Base-by-base conservation (phyloP, 1,284 basidiomycete species). In the Neonothopanus nambi region DNA sequence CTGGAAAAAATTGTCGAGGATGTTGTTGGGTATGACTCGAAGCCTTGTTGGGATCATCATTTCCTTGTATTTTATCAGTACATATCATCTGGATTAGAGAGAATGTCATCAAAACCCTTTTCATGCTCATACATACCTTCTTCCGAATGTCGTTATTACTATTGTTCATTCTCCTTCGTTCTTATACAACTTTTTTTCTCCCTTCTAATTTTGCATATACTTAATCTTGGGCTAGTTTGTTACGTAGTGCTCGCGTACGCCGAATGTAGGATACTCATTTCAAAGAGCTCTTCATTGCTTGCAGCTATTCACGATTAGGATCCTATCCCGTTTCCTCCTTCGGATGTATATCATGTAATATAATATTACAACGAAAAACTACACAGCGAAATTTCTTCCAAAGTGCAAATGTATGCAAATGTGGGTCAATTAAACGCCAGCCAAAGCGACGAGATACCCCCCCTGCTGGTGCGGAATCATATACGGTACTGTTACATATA, bases 71-170 rank as follows among this genome's bases (percentile, higher is more conserved):
- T 41, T 41, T 53, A 47, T 48, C 24, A 46, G 41, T 51, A 51
- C 49, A 51, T 51, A 52, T 47, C 35, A 52, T 28, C 51, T 52
- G 51, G 51, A 52, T 52, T 45, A 47, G 44, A 45, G 40, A 50
- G 39, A 42, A 50, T 30, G 38, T n/a, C 48, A 36, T 20, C 37
- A 23, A 9, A 17, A 15, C 38, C 37, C 33, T 37, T 39, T 39
- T 35, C 33, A 26, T 37, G n/a, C n/a, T n/a, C 44, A n/a, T 53
- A 23, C 28, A 37, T 42, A 17, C 23, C 18, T 13, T 26, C 17
- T 42, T 48, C 9, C n/a, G n/a, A n/a, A n/a, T n/a, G n/a, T 21
- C 33, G 20, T 37, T 43, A 15, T 15, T 20, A 24, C 43, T 50
- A 41, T 33, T 42, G 28, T 43, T 23, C 18, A 43, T 51, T 43